phyloP scores from a whole-genome alignment of 2,329 filamentous ascomycete genomes.

The Aspergillus felis region DNA sequence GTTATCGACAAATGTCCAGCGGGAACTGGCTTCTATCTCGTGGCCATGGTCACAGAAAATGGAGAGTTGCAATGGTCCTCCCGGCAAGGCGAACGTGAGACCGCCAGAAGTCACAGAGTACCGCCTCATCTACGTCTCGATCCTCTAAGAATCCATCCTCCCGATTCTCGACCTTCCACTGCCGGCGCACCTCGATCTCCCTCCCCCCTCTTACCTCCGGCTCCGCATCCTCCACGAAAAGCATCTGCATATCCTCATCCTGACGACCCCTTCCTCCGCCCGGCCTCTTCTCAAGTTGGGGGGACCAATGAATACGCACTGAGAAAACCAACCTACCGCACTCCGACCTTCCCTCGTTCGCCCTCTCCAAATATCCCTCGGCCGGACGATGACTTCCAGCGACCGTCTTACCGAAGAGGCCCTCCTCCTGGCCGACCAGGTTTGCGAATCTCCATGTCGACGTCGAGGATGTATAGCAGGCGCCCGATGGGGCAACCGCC shows the following conservation, averaged over 20 bases:
- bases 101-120: constrained; percentile 26
- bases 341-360: constrained; percentile 18
- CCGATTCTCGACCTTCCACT: constrained; percentile 21
- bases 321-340: constrained; percentile 16
- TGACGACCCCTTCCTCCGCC: constrained; percentile 15
- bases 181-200: constrained; percentile 15
- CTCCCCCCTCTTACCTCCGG: constrained; percentile 21
- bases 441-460: constrained; percentile 36
- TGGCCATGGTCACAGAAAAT: constrained; percentile 45
- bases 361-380: constrained; percentile 14
- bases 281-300: constrained; percentile 13
- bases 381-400: constrained; percentile 22
- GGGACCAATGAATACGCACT: constrained; percentile 7
- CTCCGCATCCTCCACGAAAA: constrained; percentile 15
- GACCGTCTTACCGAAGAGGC: constrained; percentile 22
- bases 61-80: constrained; percentile 33
- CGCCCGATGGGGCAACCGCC: constrained; percentile 24
- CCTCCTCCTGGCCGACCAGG: constrained; percentile 22
- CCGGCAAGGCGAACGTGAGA: constrained; percentile 28
- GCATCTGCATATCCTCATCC: constrained; percentile 10
- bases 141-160: constrained; percentile 27
- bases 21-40: constrained; percentile 31
- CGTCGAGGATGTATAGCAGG: constrained; percentile 28
- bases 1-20: constrained; percentile 39
- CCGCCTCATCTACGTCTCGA: constrained; percentile 28